Evolutionary conservation across 2,329 filamentous ascomycete genomes (phyloP).

Genomic region (Pseudogymnoascus sp.): DNA sequence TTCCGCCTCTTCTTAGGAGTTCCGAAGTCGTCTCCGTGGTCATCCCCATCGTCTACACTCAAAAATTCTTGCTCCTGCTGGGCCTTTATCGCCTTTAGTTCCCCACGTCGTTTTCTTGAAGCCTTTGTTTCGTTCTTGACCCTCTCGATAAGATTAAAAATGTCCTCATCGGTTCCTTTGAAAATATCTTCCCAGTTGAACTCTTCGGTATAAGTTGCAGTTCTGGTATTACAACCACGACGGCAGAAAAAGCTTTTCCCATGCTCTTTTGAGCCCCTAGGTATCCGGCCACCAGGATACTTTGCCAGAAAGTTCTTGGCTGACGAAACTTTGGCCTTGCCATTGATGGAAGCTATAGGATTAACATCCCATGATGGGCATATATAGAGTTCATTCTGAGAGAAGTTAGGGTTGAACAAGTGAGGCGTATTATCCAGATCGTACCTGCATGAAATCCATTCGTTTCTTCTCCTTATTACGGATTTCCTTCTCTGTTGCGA

Average conservation of each 20-base stretch:
- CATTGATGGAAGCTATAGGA: conserved; percentile 80
- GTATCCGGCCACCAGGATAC: conserved; percentile 69
- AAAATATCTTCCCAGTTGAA: conserved; percentile 88
- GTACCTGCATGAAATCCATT: conserved; percentile 64
- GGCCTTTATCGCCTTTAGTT: conserved; percentile 19
- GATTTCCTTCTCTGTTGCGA: conserved; percentile 84
- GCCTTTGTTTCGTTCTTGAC: conserved; percentile 67
- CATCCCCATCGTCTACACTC: conserved; percentile 27
- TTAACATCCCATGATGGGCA: conserved; percentile 83
- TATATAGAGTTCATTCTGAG: conserved; percentile 82
- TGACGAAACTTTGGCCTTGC: conserved; percentile 76
- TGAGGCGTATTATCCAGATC: not conserved
- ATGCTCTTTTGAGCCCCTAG: conserved; percentile 63
- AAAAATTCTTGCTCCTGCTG: conserved; percentile 31
- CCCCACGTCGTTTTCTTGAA: conserved; percentile 40
- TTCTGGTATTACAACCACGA: conserved; percentile 79
- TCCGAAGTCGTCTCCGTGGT: conserved; percentile 28
- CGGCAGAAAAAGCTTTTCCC: conserved; percentile 88
- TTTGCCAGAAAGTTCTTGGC: conserved; percentile 55
- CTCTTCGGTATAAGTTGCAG: conserved; percentile 84
- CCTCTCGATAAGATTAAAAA: conserved; percentile 20
- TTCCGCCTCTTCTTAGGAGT: conserved; percentile 54
- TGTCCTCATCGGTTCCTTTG: conserved; percentile 28
- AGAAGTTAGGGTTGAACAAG: conserved; percentile 15
- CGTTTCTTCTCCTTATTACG: conserved; percentile 75